These are phyloP conservation scores for Suillus variegatus DNA, from an alignment of 768 basidiomycete species.

Conservation along the genomic window DNA sequence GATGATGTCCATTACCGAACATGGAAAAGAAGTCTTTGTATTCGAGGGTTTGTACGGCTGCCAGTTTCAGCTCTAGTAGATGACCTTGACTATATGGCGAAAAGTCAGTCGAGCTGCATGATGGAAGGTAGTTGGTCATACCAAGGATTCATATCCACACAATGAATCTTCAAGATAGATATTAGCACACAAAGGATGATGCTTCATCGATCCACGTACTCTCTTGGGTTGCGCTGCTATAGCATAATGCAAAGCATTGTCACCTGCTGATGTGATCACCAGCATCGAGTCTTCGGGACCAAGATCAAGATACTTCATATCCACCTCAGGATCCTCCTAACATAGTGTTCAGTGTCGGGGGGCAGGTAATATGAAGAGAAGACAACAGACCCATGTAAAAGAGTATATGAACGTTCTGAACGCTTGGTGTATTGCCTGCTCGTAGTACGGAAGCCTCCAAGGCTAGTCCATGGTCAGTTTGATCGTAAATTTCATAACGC, in stretches of 20 bases:
- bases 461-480: conserved; percentile 33
- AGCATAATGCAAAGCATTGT: conserved; percentile 81
- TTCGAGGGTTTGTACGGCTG: conserved; percentile 54
- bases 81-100: conserved; percentile 58
- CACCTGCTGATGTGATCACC: conserved; percentile 76
- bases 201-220: conserved; percentile 29
- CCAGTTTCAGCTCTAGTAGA: conserved; percentile 77
- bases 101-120: conserved; percentile 2
- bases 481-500: neutral
- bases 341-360: conserved; percentile 10
- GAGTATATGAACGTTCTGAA: conserved; percentile 65
- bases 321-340: conserved; percentile 74
- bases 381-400: conserved; percentile 52
- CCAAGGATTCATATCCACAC: conserved; percentile 75
- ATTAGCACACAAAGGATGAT: neutral
- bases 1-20: conserved; percentile 66
- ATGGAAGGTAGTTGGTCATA: conserved; percentile 18
- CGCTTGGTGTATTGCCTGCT: conserved; percentile 67
- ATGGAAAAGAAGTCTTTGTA: conserved; percentile 66
- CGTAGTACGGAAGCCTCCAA: conserved; percentile 73
- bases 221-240: conserved; percentile 60
- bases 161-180: conserved; percentile 48
- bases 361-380: conserved; percentile 1
- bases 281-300: conserved; percentile 65
- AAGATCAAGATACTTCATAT: conserved; percentile 64